A percentile compares a stretch with the other conserved stretches of the same genome.
Evolutionary conservation across 2,329 filamentous ascomycete genomes (phyloP).

Genomic region (Colletotrichum sansevieriae): DNA sequence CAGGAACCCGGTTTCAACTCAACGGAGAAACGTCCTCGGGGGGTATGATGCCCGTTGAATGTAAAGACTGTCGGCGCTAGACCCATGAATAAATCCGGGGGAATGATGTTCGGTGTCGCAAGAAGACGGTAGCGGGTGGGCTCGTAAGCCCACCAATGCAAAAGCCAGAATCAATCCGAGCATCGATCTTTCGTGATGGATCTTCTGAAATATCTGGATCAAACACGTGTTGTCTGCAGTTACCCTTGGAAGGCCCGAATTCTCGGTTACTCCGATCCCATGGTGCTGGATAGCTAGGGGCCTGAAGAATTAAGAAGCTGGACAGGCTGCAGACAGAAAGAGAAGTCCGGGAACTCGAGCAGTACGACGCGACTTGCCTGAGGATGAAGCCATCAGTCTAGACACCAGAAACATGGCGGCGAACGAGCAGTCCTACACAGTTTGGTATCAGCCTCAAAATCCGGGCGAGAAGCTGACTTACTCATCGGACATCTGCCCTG

Average conservation of each 20-base stretch:
- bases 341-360: no score
- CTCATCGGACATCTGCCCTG: neutral
- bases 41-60: neutral
- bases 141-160: constrained; percentile 16
- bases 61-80: constrained; percentile 8
- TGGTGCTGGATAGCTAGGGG: neutral
- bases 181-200: neutral
- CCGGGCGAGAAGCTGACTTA: neutral
- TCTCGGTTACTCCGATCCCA: neutral
- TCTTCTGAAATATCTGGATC: neutral
- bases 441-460: no score
- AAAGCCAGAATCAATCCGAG: neutral
- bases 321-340: neutral
- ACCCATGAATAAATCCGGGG: constrained; percentile 2
- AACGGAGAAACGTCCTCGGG: neutral
- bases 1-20: neutral
- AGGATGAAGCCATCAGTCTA: no score
- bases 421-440: neutral
- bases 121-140: neutral
- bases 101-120: constrained; percentile 5
- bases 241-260: neutral
- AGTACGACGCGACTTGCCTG: no score
- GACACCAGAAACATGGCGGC: neutral
- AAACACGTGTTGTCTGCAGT: neutral
- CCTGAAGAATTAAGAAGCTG: neutral